Evolutionary conservation across 345 rosid genomes (phyloP).

Genomic region (Raphanus sativus): DNA sequence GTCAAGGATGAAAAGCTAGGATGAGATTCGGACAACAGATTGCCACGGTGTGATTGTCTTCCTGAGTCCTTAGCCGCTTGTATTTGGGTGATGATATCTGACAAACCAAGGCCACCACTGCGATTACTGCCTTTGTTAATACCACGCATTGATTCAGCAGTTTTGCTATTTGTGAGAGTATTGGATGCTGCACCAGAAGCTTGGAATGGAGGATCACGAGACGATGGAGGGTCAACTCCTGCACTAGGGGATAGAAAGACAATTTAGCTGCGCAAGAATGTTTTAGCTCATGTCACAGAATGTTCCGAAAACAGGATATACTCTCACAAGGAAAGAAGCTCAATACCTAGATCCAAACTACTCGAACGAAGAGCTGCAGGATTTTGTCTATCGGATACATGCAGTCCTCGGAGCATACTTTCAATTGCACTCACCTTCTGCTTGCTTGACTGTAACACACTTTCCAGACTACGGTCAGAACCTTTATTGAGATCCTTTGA

Average conservation of each 20-base stretch:
- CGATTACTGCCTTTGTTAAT: constrained; percentile 58
- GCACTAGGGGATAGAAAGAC: constrained; percentile 72
- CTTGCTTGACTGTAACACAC: constrained; percentile 94
- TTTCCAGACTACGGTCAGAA: constrained; percentile 89
- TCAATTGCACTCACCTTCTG: constrained; percentile 98
- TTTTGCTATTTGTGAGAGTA: constrained; percentile 50
- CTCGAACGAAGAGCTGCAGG: constrained; percentile 76
- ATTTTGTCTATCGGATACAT: constrained; percentile 80
- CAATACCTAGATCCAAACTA: constrained; percentile 97
- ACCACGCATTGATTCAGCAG: constrained; percentile 53
- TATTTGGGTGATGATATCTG: constrained; percentile 87
- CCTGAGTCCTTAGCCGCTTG: constrained; percentile 94
- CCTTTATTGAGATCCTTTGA: constrained; percentile 67
- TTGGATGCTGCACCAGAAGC: constrained; percentile 73
- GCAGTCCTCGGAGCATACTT: constrained; percentile 97
- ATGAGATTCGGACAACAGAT: constrained; percentile 58
- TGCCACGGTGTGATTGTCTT: constrained; percentile 60
- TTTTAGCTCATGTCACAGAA: constrained; percentile 24
- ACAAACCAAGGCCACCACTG: constrained; percentile 81
- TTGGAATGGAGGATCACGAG: constrained; percentile 91
- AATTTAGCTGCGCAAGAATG: constrained; percentile 58
- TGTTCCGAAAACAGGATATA: constrained; percentile 25
- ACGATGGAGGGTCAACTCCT: constrained; percentile 99
- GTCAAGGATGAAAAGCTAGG: constrained; percentile 63
- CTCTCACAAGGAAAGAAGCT: constrained; percentile 39